A percentile compares a stretch with the other conserved stretches of the same genome.
These are phyloP conservation scores for Phytophthora pini DNA, from an alignment of 352 stramenopile genomes.

Conservation along the genomic window DNA sequence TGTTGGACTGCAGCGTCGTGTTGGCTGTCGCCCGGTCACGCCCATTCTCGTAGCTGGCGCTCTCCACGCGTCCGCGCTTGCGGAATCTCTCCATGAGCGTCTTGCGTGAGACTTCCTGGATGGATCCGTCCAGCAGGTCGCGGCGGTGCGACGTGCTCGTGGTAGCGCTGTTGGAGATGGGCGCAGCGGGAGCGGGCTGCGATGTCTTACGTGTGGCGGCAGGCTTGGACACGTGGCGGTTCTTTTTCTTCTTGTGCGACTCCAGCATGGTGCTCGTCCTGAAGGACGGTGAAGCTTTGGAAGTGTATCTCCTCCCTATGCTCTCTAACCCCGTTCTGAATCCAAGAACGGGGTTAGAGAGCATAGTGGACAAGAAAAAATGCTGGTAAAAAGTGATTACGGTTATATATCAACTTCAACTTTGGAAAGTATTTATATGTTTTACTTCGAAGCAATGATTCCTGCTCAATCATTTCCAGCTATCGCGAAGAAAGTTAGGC, in stretches of 20 bases:
- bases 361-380: no score
- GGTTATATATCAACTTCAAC: no score
- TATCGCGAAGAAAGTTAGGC: no score
- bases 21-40: neutral
- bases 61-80: constrained; percentile 77
- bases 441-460: no score
- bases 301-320: constrained; percentile 4
- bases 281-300: neutral
- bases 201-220: constrained; percentile 27
- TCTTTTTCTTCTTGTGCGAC: constrained; percentile 30
- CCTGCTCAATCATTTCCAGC: no score
- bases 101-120: constrained; percentile 39
- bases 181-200: neutral
- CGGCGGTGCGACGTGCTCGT: constrained; percentile 28
- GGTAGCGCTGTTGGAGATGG: neutral
- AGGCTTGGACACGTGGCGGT: constrained; percentile 39
- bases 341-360: no score
- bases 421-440: no score
- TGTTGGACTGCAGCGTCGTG: constrained; percentile 16
- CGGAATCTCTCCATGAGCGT: constrained; percentile 55
- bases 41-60: constrained; percentile 49
- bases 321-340: no score
- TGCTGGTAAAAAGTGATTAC: no score
- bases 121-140: constrained; percentile 37
- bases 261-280: constrained; percentile 16